A percentile compares a stretch with the other conserved stretches of the same genome.
These are phyloP conservation scores for Lotmaria passim DNA, from an alignment of 208 protist genomes.

Conservation along the genomic window DNA sequence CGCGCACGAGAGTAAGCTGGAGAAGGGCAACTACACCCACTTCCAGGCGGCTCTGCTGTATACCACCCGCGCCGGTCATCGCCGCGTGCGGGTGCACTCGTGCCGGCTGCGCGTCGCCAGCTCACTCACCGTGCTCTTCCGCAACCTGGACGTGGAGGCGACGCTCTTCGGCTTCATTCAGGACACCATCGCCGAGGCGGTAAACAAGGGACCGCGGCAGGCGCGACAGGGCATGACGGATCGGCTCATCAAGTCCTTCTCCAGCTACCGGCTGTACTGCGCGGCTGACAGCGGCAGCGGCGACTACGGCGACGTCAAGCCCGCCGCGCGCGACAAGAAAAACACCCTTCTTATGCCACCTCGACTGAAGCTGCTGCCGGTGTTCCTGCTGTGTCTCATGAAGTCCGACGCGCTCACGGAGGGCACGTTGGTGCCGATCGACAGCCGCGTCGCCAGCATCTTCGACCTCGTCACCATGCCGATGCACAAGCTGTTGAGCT, in stretches of 20 bases:
- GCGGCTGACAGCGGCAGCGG: slow-evolving; percentile 25
- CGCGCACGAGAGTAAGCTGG: slow-evolving; percentile 85
- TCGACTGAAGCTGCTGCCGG: slow-evolving; percentile 91
- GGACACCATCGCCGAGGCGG: slow-evolving; percentile 52
- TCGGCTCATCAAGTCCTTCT: slow-evolving; percentile 71
- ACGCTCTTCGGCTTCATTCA: slow-evolving; percentile 66
- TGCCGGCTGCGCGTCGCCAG: slow-evolving; percentile 60
- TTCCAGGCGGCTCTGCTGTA: slow-evolving; percentile 94
- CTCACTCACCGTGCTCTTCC: slow-evolving; percentile 70
- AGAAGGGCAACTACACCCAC: slow-evolving; percentile 71
- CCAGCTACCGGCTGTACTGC: slow-evolving; percentile 84
- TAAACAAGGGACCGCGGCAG: slow-evolving; percentile 80
- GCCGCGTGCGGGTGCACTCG: slow-evolving; percentile 91
- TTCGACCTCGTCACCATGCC: slow-evolving; percentile 80
- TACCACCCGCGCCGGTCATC: slow-evolving; percentile 86
- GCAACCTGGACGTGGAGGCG: slow-evolving; percentile 84
- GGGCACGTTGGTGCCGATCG: slow-evolving; percentile 74
- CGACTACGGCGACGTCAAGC: slow-evolving; percentile 25
- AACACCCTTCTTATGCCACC: slow-evolving; percentile 91
- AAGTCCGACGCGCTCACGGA: slow-evolving; percentile 82
- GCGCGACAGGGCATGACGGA: slow-evolving; percentile 61
- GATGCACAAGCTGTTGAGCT: slow-evolving; percentile 65
- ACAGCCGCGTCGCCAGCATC: slow-evolving; percentile 79
- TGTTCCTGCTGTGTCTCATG: slow-evolving; percentile 86
- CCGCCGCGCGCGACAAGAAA: slow-evolving; percentile 27